Conservation (phyloP, 331 rosid genomes). For the Rhamnella rubrinervis region DNA sequence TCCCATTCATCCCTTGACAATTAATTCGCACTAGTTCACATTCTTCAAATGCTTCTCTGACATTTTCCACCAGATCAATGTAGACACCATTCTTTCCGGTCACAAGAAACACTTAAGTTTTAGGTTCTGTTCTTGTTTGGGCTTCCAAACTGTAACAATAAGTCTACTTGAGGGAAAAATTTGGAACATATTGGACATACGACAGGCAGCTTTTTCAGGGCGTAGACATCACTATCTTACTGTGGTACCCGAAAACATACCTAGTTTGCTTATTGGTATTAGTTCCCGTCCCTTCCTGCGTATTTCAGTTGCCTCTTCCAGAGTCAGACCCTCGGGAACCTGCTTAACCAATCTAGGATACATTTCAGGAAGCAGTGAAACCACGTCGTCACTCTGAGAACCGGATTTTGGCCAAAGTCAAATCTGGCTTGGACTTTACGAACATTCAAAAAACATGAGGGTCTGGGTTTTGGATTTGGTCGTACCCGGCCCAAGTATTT, state of each 20-base stretch:
- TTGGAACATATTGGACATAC: not conserved
- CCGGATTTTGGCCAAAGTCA: too few relatives aligned
- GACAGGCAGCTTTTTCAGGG: too few relatives aligned
- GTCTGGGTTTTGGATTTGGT: too few relatives aligned
- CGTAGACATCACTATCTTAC: too few relatives aligned
- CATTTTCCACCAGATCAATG: constrained; percentile 53
- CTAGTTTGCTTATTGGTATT: constrained; percentile 80
- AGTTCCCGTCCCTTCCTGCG: constrained; percentile 73
- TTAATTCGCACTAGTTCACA: constrained; percentile 84
- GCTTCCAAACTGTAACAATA: constrained; percentile 1
- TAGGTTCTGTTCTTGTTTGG: not conserved
- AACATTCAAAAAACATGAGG: too few relatives aligned
- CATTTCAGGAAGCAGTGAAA: not conserved
- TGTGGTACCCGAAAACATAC: constrained; percentile 17
- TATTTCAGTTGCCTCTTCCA: constrained; percentile 67
- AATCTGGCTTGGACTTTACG: too few relatives aligned
- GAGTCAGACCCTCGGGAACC: constrained; percentile 74
- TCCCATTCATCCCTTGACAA: constrained; percentile 86
- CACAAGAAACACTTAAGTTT: constrained; percentile 1
- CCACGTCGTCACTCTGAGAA: constrained; percentile 4
- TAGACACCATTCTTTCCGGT: constrained; percentile 95
- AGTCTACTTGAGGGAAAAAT: not conserved
- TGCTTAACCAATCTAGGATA: constrained; percentile 70
- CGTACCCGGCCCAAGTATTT: too few relatives aligned
- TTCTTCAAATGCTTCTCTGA: constrained; percentile 89